These are phyloP conservation scores for Przewalskia tangutica DNA, from an alignment of 257 asterid species.

Conservation along the genomic window DNA sequence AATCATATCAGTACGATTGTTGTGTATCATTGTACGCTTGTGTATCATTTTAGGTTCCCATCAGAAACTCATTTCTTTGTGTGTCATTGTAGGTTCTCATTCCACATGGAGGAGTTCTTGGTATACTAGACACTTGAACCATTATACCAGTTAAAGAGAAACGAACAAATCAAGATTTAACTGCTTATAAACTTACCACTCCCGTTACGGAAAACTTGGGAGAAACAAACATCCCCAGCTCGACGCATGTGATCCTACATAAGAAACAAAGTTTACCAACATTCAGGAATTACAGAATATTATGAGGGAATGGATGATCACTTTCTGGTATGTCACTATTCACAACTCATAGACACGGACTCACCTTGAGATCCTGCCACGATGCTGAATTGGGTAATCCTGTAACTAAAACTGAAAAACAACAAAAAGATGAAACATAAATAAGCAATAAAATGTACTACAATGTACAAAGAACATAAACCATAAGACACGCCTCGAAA, in stretches of 20 bases:
- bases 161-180: neutral
- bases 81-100: neutral
- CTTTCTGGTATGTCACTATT: neutral
- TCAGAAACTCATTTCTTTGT: neutral
- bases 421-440: constrained; percentile 2
- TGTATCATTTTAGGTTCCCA: neutral
- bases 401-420: constrained; percentile 56
- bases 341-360: constrained; percentile 6
- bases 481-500: constrained; percentile 45
- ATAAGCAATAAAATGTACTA: neutral
- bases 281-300: neutral
- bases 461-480: neutral
- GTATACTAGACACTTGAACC: neutral
- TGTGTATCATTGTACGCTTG: no score
- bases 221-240: constrained; percentile 98
- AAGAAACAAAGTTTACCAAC: constrained; percentile 2
- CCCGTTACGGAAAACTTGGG: constrained; percentile 92
- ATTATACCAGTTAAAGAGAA: neutral
- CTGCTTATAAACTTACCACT: constrained; percentile 48
- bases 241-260: constrained; percentile 98
- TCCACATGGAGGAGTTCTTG: neutral
- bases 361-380: constrained; percentile 98
- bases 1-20: neutral
- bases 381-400: constrained; percentile 95
- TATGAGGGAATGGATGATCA: neutral